Percentiles rank a stretch among this genome's conserved stretches.
Conservation (phyloP, 805 yeast genomes). For the Hanseniaspora jakobsenii region DNA sequence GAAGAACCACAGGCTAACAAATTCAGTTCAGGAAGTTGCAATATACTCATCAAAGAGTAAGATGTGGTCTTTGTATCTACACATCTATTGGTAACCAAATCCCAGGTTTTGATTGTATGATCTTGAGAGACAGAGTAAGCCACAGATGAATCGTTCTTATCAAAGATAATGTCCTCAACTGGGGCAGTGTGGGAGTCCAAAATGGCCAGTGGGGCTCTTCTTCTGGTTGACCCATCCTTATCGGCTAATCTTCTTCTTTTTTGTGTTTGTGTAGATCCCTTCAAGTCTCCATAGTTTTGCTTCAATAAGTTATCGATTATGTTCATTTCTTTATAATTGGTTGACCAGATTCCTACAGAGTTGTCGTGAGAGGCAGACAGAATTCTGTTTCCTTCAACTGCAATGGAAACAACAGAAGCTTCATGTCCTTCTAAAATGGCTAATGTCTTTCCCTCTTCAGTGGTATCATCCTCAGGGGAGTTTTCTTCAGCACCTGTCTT, state of each 20-base stretch:
- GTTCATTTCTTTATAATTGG: constrained; percentile 72
- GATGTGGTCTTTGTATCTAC: constrained; percentile 83
- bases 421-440: constrained; percentile 86
- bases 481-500: constrained; percentile 39
- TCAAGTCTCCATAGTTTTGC: constrained; percentile 32
- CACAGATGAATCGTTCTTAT: constrained; percentile 58
- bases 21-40: constrained; percentile 53
- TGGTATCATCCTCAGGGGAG: constrained; percentile 35
- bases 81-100: constrained; percentile 70
- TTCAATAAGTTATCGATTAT: constrained; percentile 34
- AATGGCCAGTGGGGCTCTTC: constrained; percentile 69
- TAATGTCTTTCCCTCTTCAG: constrained; percentile 59
- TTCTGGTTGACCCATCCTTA: constrained; percentile 60
- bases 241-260: constrained; percentile 77
- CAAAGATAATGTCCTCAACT: constrained; percentile 75
- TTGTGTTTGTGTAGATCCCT: constrained; percentile 65
- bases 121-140: constrained; percentile 93
- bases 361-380: constrained; percentile 78
- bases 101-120: constrained; percentile 94
- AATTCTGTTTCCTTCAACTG: constrained; percentile 50
- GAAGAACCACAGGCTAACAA: constrained; percentile 88
- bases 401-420: constrained; percentile 71
- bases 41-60: constrained; percentile 66
- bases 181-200: constrained; percentile 77
- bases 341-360: constrained; percentile 78